Evolutionary conservation across 768 basidiomycete genomes (phyloP).

Genomic region (Paxillus rubicundulus): DNA sequence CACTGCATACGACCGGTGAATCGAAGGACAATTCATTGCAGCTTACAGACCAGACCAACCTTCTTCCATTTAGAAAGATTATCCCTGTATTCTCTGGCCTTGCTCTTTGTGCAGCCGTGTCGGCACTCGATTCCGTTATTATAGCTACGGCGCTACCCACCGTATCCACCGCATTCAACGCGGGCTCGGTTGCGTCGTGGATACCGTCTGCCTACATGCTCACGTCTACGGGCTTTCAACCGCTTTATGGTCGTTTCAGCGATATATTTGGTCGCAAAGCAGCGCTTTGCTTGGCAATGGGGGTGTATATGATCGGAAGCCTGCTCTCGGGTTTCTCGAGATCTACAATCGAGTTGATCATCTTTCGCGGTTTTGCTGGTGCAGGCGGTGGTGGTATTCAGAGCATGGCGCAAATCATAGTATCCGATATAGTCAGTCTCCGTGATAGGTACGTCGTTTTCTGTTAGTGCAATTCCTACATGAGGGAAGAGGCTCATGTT

Average conservation of each 20-base stretch:
- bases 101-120: constrained; percentile 57
- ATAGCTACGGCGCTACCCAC: constrained; percentile 75
- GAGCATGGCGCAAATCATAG: constrained; percentile 68
- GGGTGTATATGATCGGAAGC: constrained; percentile 64
- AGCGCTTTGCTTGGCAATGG: constrained; percentile 54
- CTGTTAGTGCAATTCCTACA: background rate
- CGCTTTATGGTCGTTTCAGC: constrained; percentile 58
- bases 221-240: constrained; percentile 44
- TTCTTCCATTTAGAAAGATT: constrained; percentile 63
- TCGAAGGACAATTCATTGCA: constrained; percentile 6
- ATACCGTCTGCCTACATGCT: constrained; percentile 72
- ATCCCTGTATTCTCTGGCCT: constrained; percentile 61
- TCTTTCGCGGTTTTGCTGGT: constrained; percentile 66
- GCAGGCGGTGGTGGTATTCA: constrained; percentile 71
- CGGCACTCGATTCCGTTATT: constrained; percentile 68
- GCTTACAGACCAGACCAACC: constrained; percentile 75
- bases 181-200: constrained; percentile 49
- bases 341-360: constrained; percentile 63
- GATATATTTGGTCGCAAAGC: constrained; percentile 69
- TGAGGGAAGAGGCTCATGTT: background rate
- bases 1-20: background rate
- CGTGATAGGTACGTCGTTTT: constrained; percentile 50
- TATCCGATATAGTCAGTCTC: constrained; percentile 70
- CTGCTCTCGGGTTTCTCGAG: constrained; percentile 64
- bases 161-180: constrained; percentile 62